A percentile compares a stretch with the other conserved stretches of the same genome.
Evolutionary conservation across 768 basidiomycete genomes (phyloP).

Genomic region (Imleria badia): DNA sequence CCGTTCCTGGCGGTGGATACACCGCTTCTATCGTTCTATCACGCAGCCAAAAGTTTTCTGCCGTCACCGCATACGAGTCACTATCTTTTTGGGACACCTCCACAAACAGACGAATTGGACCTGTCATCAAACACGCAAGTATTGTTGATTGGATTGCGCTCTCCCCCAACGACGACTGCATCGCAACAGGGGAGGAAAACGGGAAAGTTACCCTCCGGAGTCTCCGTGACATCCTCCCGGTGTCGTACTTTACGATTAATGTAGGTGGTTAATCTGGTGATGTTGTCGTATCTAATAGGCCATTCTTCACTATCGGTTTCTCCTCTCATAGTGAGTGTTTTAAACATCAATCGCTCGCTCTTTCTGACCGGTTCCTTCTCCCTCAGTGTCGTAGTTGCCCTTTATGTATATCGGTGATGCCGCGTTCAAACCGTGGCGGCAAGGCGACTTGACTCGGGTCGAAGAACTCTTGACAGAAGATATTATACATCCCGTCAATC

Average conservation of each 20-base stretch:
- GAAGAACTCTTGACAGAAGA: conserved; percentile 1
- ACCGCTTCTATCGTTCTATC: neutral
- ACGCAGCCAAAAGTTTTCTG: neutral
- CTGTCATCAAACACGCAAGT: no score
- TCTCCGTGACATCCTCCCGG: neutral
- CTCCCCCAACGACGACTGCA: neutral
- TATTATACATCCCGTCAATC: neutral
- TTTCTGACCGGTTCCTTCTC: neutral
- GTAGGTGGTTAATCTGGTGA: neutral
- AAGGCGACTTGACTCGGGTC: neutral
- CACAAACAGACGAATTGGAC: no score
- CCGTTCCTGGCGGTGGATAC: neutral
- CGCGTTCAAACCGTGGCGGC: neutral
- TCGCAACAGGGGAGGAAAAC: neutral
- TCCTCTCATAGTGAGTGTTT: neutral
- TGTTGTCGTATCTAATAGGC: no score
- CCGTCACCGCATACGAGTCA: fast-evolving
- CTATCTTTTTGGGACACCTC: neutral
- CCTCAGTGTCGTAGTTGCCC: neutral
- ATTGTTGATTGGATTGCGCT: neutral
- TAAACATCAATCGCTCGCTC: neutral
- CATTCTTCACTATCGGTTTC: no score
- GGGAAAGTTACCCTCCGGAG: neutral
- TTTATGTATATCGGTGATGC: neutral
- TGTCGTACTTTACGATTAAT: neutral